These are phyloP conservation scores for Nemania bipapillata DNA, from an alignment of 2,329 filamentous ascomycete species.

Conservation along the genomic window DNA sequence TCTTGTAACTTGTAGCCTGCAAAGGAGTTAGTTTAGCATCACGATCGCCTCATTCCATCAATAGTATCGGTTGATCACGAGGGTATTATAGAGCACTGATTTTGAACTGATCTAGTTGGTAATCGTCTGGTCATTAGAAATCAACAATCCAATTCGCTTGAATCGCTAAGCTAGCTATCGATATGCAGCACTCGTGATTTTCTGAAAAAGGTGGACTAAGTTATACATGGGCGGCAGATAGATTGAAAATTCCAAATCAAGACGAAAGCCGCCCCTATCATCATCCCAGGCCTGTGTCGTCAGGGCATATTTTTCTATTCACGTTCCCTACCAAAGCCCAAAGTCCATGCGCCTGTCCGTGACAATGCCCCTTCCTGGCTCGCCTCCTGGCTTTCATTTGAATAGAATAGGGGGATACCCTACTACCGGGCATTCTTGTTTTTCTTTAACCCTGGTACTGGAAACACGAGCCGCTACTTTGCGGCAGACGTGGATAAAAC, in stretches of 20 bases:
- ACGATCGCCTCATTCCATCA: too few relatives aligned
- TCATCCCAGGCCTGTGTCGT: not conserved
- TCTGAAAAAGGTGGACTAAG: slow-evolving; percentile 8
- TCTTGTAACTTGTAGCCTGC: too few relatives aligned
- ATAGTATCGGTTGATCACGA: too few relatives aligned
- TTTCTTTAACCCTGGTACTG: not conserved
- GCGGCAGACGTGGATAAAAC: not conserved
- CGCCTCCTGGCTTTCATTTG: not conserved
- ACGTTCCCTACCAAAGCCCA: not conserved
- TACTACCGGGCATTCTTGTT: not conserved
- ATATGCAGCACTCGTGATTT: slow-evolving; percentile 2
- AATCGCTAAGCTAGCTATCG: not conserved
- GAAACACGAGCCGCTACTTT: not conserved
- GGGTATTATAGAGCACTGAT: not conserved
- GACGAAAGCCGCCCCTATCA: not conserved
- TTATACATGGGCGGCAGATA: not conserved
- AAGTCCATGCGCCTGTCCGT: not conserved
- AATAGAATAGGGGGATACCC: too few relatives aligned
- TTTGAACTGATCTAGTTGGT: not conserved
- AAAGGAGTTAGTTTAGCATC: too few relatives aligned
- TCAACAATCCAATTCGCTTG: slow-evolving; percentile 16
- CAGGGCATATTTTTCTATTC: not conserved
- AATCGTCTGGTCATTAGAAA: not conserved
- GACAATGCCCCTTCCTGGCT: not conserved
- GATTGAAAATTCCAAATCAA: not conserved